Evolutionary conservation across 441 rosid species (phyloP), one percentile per base, ranked within the genome.

Genomic region (Raphanus hybrid): DNA sequence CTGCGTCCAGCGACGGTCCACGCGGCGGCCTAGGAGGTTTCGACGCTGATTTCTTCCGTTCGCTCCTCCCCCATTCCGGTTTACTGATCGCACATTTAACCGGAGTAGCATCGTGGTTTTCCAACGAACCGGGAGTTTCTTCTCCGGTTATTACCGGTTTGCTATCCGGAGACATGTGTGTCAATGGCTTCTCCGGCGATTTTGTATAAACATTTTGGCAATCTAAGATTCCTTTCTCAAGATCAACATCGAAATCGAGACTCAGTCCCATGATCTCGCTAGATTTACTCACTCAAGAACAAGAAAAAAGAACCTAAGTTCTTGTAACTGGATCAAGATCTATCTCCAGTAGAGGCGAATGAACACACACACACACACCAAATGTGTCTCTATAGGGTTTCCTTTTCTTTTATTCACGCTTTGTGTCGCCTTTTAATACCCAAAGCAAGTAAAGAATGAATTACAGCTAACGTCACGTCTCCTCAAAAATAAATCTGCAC

Each of bases 21-120:
- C 89, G 84, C 0, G 98, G 99, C 48, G 98, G 96, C 12, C 96
- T 84, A 2, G 99, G 99, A 77, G 99, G 99, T 4, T 91, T 79
- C 14, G 93, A 57, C 73, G 91, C 88, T 1, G 78, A 72, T 63
- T 86, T 91, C 70, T 87, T 90, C 23, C 82, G 85, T 67, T 92
- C 82, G 68, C 65, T 81, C 62, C 81, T 87, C 8, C 71, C 79
- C 59, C 78, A 67, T 54, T 71, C 89, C 74, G 69, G 67, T 81
- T 78, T 80, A 3, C 34, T 29, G 34, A 29, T 29, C 1, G 50
- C 77, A 20, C 63, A 75, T 50, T 64, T 70, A 65, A 82, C 83
- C 77, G 62, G 74, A 61, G 10, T 67, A 16, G 2, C 10, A 50
- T 68, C 80, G 41, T 77, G 26, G 26, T 23, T 82, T 70, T 79